Evolutionary conservation across 768 basidiomycete genomes (phyloP).

Genomic region (Boletus subparvulus): DNA sequence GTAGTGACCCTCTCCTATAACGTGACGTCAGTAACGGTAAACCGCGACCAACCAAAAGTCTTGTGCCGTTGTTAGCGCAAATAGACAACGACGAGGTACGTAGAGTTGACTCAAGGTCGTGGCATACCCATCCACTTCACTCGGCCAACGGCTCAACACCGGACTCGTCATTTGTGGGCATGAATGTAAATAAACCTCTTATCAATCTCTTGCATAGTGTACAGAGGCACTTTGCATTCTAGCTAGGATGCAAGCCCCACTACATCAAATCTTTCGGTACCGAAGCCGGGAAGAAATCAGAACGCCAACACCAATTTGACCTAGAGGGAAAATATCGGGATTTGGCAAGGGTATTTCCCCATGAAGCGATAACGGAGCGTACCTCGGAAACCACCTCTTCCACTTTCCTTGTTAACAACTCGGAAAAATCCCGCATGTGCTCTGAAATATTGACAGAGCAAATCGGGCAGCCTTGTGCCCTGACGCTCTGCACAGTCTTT

Average conservation of each 20-base stretch:
- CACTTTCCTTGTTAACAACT: neutral
- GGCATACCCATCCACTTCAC: too few relatives aligned
- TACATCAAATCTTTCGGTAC: neutral
- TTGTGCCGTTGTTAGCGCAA: too few relatives aligned
- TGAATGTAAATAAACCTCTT: neutral
- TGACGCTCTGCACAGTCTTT: neutral
- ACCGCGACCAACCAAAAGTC: too few relatives aligned
- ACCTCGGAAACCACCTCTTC: conserved; percentile 12
- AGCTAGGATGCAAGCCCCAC: neutral
- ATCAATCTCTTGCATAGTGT: neutral
- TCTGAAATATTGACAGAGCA: conserved; percentile 8
- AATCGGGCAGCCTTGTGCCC: neutral
- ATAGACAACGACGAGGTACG: too few relatives aligned
- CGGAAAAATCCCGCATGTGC: conserved; percentile 14
- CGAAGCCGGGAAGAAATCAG: neutral
- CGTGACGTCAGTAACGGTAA: neutral
- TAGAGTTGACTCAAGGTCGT: too few relatives aligned
- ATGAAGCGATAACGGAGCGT: neutral
- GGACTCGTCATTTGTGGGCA: too few relatives aligned
- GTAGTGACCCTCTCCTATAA: neutral
- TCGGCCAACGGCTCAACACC: too few relatives aligned
- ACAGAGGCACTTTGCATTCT: neutral
- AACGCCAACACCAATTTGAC: neutral
- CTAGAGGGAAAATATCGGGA: neutral
- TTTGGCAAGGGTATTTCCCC: neutral